Evolutionary conservation across 2,329 filamentous ascomycete species (phyloP).

Genomic region (Mariannaea elegans): DNA sequence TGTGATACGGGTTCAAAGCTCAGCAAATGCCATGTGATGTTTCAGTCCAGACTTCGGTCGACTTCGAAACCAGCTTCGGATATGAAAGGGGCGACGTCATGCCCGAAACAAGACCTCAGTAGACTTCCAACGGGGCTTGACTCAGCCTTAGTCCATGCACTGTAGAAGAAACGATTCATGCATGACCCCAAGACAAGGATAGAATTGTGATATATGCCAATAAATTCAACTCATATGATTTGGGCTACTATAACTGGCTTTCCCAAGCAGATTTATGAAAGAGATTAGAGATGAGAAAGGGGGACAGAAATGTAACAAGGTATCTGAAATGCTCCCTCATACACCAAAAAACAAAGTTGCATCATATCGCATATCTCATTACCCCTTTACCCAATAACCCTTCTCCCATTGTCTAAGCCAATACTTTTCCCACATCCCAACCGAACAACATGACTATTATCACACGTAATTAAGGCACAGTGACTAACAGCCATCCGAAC

Average conservation of each 20-base stretch:
- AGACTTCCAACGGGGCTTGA: no score
- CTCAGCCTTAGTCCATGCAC: no score
- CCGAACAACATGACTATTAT: conserved; percentile 13
- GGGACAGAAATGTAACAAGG: background rate
- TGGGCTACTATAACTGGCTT: no score
- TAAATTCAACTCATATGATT: no score
- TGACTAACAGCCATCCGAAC: conserved; percentile 8
- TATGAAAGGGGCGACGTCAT: conserved; percentile 16
- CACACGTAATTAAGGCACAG: conserved; percentile 22
- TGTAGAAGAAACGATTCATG: no score
- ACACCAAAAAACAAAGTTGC: conserved; percentile 15
- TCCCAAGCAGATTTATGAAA: no score
- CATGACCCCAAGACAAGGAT: no score
- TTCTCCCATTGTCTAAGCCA: background rate
- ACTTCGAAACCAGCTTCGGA: conserved; percentile 5
- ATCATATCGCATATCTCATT: conserved; percentile 39
- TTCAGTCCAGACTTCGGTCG: conserved; percentile 6
- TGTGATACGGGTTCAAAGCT: background rate
- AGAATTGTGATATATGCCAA: no score
- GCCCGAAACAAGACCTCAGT: conserved; percentile 16
- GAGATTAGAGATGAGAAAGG: no score
- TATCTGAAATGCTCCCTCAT: background rate
- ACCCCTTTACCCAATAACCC: background rate
- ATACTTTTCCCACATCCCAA: background rate
- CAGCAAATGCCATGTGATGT: background rate